These are phyloP conservation scores for Umbelopsis vinacea DNA, from an alignment of 192 early-diverging fungal species.

Conservation along the genomic window DNA sequence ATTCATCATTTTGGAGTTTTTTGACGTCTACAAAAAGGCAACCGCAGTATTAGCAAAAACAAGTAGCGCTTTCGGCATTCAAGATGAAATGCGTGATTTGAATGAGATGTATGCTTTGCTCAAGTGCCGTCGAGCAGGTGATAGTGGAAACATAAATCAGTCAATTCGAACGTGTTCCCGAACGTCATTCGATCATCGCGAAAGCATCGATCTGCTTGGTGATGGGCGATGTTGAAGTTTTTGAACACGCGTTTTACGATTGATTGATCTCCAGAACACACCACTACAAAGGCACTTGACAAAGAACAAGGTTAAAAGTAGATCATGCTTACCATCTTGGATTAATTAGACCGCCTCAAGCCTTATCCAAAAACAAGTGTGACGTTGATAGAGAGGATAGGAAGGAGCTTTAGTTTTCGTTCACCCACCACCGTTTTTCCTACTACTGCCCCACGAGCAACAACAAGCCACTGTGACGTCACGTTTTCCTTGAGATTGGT, in stretches of 20 bases:
- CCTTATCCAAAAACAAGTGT: constrained; percentile 15
- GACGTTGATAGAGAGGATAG: constrained; percentile 20
- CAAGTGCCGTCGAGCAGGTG: not conserved
- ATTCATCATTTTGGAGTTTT: constrained; percentile 89
- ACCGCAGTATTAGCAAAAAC: not conserved
- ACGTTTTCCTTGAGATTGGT: not conserved
- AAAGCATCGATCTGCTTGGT: not conserved
- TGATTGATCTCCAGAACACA: not conserved
- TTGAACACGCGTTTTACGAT: not conserved
- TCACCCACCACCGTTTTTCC: not conserved
- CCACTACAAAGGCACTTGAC: not conserved
- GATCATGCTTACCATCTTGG: constrained; percentile 18
- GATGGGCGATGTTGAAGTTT: no score
- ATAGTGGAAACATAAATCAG: not conserved
- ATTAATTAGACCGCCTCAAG: constrained; percentile 22
- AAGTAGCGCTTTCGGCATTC: not conserved
- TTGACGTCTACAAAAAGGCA: constrained; percentile 46
- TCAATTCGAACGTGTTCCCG: not conserved
- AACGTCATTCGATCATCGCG: not conserved
- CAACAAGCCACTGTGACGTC: constrained; percentile 24
- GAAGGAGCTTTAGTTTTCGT: not conserved
- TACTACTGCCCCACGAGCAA: not conserved
- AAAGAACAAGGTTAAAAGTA: not conserved
- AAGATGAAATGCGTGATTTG: not conserved
- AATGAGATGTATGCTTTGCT: not conserved